Evolutionary conservation across 2,329 filamentous ascomycete species (phyloP), one percentile per base, ranked within the genome.

Genomic region (Xylaria hypoxylon): DNA sequence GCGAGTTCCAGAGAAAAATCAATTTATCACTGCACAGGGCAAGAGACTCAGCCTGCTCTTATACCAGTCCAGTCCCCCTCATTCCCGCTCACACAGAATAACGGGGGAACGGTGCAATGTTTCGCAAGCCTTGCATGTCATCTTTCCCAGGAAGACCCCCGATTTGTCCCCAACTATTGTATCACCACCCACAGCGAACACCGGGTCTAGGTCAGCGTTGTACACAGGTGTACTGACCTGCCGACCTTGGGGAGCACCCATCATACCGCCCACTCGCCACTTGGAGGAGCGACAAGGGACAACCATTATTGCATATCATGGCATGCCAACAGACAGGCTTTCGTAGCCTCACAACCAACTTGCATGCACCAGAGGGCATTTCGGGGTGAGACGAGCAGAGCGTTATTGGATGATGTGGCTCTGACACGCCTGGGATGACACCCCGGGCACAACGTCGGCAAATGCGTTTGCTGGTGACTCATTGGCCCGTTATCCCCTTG

Each of bases 11-110:
- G 15, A 8, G 42, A 26, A 59, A 47, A 8, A 5, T 24, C n/a
- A 26, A 24, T 17, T n/a, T 28, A 47, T 15, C 26, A 58, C 10
- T 17, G 3, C 28, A 6, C 28, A 48, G 56, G 19, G 19, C 44
- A 17, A 45, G 42, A 59, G 42, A 59, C 56, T 38, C 28, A 48
- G 56, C 56, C 42, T 35, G 53, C n/a, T 59, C 56, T 59, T 59
- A 47, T 59, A 59, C 19, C 15, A 19, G 26, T 35, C 28, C 50
- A 11, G 26, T 22, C n/a, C 17, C 50, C 31, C 50, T 15, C 31
- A 13, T 33, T 24, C 33, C 13, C 51, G 35, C 45, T n/a, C 52
- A 50, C 40, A 26, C 38, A 53, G 31, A 38, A 17, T 38, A 28
- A 45, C 48, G 38, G 47, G 19, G 26, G 48, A 47, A 33, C 13